Conservation (phyloP, 1,284 basidiomycete genomes). For the Neolentinus lepideus region DNA sequence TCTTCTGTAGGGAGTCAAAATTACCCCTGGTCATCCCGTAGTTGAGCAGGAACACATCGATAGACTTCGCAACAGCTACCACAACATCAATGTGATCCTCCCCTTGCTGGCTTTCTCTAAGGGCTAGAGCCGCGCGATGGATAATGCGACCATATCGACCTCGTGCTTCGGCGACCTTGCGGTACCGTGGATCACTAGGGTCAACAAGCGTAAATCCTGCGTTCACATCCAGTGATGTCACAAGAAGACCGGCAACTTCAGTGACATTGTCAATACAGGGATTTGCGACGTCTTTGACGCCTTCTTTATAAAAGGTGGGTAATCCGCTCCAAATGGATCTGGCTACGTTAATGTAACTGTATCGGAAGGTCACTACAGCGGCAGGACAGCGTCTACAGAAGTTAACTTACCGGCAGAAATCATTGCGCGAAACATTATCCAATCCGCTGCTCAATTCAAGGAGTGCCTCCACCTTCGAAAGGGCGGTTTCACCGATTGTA, state of each 20-base stretch:
- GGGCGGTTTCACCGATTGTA: constrained; percentile 55
- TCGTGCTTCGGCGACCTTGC: constrained; percentile 55
- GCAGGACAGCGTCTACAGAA: constrained; percentile 5
- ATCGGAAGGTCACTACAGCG: constrained; percentile 1
- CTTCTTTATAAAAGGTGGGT: constrained; percentile 58
- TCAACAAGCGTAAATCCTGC: constrained; percentile 76
- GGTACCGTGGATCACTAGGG: constrained; percentile 70
- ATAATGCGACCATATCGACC: constrained; percentile 65
- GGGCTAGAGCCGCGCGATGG: constrained; percentile 61
- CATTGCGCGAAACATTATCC: constrained; percentile 78
- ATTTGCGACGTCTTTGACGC: constrained; percentile 46
- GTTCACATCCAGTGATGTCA: constrained; percentile 54
- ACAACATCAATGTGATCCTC: constrained; percentile 95
- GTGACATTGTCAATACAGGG: constrained; percentile 52
- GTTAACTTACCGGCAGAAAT: constrained; percentile 78
- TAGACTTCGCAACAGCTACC: constrained; percentile 57
- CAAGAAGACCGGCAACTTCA: constrained; percentile 60
- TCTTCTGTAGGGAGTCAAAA: constrained; percentile 61
- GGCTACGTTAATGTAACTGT: constrained; percentile 57
- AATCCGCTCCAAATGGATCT: constrained; percentile 70
- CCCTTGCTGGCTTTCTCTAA: constrained; percentile 50
- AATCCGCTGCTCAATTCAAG: constrained; percentile 50
- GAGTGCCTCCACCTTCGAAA: constrained; percentile 65
- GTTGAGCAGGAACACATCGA: constrained; percentile 70
- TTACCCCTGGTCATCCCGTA: constrained; percentile 60